phyloP scores from a whole-genome alignment of 2,329 filamentous ascomycete genomes.

The Penicillium sp. region DNA sequence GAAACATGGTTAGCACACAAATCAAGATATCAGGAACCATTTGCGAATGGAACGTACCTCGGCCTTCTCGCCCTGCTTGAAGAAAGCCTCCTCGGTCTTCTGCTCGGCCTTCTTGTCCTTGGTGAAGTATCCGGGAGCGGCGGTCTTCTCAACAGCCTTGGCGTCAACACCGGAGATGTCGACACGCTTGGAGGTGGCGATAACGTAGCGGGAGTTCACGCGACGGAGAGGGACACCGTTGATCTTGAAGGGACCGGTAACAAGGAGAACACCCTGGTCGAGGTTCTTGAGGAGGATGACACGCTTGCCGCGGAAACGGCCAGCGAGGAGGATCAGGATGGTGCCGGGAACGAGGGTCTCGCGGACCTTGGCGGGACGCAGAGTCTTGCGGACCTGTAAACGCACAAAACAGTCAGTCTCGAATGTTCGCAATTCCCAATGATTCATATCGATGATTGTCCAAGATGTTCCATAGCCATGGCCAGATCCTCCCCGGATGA shows the following conservation, averaged over 20 bases:
- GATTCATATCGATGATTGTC: constrained; percentile 1
- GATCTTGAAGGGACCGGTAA: constrained; percentile 99
- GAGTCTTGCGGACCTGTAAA: constrained; percentile 85
- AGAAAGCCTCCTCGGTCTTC: constrained; percentile 99
- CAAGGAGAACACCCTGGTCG: constrained; percentile 94
- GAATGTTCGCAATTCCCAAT: constrained; percentile 13
- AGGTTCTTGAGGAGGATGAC: constrained; percentile 98
- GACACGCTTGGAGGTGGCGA: constrained; percentile 51
- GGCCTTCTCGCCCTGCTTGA: constrained; percentile 98
- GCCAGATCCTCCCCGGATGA: constrained; percentile 10
- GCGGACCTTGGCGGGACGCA: constrained; percentile 84
- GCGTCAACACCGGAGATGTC: constrained; percentile 77
- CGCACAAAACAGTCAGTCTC: constrained; percentile 29
- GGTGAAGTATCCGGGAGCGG: constrained; percentile 91
- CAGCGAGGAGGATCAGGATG: constrained; percentile 97
- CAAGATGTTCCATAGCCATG: constrained; percentile 5
- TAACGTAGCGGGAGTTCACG: constrained; percentile 55
- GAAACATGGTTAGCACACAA: constrained; percentile 11
- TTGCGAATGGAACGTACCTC: constrained; percentile 65
- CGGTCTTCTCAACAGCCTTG: constrained; percentile 74
- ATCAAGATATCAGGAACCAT: no score
- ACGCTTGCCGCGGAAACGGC: constrained; percentile 99
- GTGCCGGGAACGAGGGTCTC: constrained; percentile 89
- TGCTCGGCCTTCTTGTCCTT: constrained; percentile 87
- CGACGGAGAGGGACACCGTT: constrained; percentile 97